phyloP scores from a whole-genome alignment of 2,329 filamentous ascomycete genomes.

The Cytospora schulzeri region DNA sequence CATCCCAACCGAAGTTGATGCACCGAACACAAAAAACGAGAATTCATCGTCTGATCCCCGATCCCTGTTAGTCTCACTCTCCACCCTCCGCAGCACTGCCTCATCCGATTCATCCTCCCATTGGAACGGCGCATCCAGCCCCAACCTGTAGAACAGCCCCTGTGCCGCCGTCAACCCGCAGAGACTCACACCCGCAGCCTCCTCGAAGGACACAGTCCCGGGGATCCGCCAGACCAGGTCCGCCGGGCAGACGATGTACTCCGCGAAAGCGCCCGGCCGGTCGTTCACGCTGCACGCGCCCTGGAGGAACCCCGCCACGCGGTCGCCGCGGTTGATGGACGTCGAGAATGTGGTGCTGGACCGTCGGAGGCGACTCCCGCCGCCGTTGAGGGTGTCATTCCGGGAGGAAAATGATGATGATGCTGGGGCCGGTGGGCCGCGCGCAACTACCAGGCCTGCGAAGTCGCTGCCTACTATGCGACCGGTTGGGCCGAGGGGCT shows the following conservation, averaged over 20 bases:
- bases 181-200: conserved; percentile 44
- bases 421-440: conserved; percentile 17
- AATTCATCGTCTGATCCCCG: conserved; percentile 14
- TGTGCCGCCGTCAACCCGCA: conserved; percentile 48
- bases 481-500: conserved; percentile 38
- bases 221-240: conserved; percentile 45
- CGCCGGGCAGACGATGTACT: conserved; percentile 39
- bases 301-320: conserved; percentile 46
- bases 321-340: conserved; percentile 34
- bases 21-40: conserved; percentile 37
- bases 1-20: conserved; percentile 39
- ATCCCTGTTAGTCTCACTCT: background rate
- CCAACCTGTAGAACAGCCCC: conserved; percentile 42
- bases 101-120: conserved; percentile 28
- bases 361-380: conserved; percentile 21
- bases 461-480: conserved; percentile 46
- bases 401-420: background rate
- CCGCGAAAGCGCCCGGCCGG: conserved; percentile 48
- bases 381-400: background rate
- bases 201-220: conserved; percentile 35
- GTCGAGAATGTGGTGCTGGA: conserved; percentile 11
- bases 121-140: conserved; percentile 39
- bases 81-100: conserved; percentile 18
- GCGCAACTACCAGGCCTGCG: conserved; percentile 37
- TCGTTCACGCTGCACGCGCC: conserved; percentile 46